Evolutionary conservation across 345 rosid genomes (phyloP), one percentile per base, ranked within the genome.

Genomic region (Laguncularia racemosa): DNA sequence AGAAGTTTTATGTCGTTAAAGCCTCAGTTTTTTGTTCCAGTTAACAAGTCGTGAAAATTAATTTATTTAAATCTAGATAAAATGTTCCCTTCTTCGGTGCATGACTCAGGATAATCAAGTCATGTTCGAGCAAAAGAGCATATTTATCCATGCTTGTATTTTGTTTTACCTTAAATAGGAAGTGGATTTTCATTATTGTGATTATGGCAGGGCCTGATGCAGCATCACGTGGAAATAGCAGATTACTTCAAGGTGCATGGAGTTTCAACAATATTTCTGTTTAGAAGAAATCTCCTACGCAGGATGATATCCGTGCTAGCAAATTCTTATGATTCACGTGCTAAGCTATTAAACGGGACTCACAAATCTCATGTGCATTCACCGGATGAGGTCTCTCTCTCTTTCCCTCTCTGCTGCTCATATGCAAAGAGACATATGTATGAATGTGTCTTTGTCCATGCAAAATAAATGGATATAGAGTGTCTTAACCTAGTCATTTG

Each of bases 321-420:
- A 48, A 95, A 95, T 66, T 85, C 86, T 23, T 90, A 95, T 46
- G 99, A 95, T 67, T 82, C 86, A 72, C 75, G 77, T 59, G 82
- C 71, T 47, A 95, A 87, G 81, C 78, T 56, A 51, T 71, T 95
- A 38, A 95, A 95, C 38, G 99, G 96, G 48, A 95, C 95, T 58
- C 99, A 90, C 80, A 95, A 90, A 74, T 95, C 99, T 59, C 99
- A 95, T 20, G 90, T 83, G 63, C 99, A 95, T 78, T 90, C 95
- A 43, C 84, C 83, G 28, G 75, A 66, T 16, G 99, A 95, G 96
- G 99, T 86, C 38, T 40, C 48, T 20, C 18, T 55, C 52, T 66
- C 55, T 21, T 62, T n/a, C 46, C 8, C 46, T 23, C 45, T 7
- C 49, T 2, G 28, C 5, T 23, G 28, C 40, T 28, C 52, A 11